phyloP scores from a whole-genome alignment of 768 basidiomycete species.

The Thelephora ganbajun region DNA sequence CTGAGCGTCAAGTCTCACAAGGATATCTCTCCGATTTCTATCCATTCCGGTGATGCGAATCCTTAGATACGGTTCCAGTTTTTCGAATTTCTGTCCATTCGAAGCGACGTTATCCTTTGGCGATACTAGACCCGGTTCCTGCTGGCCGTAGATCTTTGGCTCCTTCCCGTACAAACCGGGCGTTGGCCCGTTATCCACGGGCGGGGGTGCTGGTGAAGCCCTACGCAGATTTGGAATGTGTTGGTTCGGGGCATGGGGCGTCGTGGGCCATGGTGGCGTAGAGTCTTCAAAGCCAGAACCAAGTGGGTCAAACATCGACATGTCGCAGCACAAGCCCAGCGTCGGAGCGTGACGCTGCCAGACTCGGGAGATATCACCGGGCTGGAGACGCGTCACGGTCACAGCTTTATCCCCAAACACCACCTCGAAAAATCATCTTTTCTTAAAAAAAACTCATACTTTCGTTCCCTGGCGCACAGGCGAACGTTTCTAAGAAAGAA shows the following conservation, averaged over 20 bases:
- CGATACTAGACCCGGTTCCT: conserved; percentile 71
- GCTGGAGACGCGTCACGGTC: background rate
- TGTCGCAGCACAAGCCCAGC: conserved; percentile 1
- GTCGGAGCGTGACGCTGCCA: background rate
- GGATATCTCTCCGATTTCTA: conserved; percentile 87
- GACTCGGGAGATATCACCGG: background rate
- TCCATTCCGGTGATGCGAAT: conserved; percentile 86
- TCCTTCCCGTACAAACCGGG: conserved; percentile 61
- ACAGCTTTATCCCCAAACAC: background rate
- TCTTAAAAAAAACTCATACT: no score
- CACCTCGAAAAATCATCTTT: no score
- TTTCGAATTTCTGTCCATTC: conserved; percentile 64
- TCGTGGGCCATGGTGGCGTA: conserved; percentile 67
- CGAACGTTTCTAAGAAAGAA: no score
- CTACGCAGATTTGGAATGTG: conserved; percentile 61
- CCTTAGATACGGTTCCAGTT: conserved; percentile 70
- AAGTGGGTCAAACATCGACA: conserved; percentile 61
- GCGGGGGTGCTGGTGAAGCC: conserved; percentile 36
- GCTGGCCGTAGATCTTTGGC: conserved; percentile 79
- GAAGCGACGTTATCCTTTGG: conserved; percentile 49
- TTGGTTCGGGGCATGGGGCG: conserved; percentile 58
- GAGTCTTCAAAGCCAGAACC: conserved; percentile 38
- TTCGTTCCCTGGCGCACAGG: no score
- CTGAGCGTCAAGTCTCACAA: conserved; percentile 91
- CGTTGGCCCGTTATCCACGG: conserved; percentile 37